Evolutionary conservation across 1,284 basidiomycete species (phyloP).

Genomic region (Anthracocystis setariae): DNA sequence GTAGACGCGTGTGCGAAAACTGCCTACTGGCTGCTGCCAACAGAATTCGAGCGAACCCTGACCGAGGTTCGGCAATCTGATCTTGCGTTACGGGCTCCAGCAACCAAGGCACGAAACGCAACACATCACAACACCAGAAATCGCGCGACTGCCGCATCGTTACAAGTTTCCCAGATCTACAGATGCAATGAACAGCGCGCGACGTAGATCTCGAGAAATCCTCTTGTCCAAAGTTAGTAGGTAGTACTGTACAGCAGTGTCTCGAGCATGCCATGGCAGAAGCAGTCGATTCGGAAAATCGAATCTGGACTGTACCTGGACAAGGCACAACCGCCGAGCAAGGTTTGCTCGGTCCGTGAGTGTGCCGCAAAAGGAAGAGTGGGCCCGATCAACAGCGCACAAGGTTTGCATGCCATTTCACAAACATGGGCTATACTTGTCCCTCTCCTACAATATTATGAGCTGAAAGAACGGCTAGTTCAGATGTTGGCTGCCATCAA

Average conservation of each 20-base stretch:
- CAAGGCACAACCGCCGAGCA: not conserved
- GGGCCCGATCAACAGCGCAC: not conserved
- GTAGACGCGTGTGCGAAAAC: too few species aligned
- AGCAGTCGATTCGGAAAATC: too few species aligned
- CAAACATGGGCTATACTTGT: not conserved
- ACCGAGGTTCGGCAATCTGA: conserved; percentile 32
- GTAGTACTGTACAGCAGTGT: too few species aligned
- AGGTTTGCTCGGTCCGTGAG: not conserved
- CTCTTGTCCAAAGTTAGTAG: conserved; percentile 2
- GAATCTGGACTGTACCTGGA: too few species aligned
- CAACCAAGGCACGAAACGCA: not conserved
- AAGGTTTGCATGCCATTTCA: not conserved
- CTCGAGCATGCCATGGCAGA: too few species aligned
- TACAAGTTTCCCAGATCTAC: not conserved
- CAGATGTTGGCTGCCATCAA: not conserved
- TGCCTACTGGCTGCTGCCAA: too few species aligned
- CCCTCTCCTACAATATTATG: not conserved
- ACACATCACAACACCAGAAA: too few species aligned
- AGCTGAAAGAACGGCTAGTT: not conserved
- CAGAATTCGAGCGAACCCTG: conserved; percentile 28
- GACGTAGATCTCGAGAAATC: not conserved
- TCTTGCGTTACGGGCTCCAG: conserved; percentile 22
- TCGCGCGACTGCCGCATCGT: not conserved
- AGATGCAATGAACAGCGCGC: not conserved
- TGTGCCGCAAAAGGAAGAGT: not conserved